phyloP scores from a whole-genome alignment of 2,329 filamentous ascomycete genomes.

The Dothiorella sarmentorum region DNA sequence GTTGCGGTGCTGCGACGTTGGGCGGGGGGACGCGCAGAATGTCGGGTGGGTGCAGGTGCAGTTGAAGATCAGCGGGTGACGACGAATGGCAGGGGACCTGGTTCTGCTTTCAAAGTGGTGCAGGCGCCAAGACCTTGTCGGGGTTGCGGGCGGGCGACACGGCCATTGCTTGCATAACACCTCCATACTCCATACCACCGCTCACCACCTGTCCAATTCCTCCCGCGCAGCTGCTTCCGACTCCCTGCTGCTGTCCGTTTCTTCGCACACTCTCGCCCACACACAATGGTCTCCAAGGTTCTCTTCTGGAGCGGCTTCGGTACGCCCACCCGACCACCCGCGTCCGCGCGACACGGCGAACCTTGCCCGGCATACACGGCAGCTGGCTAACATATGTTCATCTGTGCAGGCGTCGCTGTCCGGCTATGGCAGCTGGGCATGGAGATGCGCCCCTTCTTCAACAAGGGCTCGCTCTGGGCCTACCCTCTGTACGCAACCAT shows the following conservation, averaged over 20 bases:
- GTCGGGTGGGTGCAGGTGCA: not conserved
- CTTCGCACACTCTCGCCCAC: not conserved
- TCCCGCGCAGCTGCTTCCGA: not conserved
- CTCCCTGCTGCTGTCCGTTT: not conserved
- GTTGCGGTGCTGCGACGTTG: constrained; percentile 6
- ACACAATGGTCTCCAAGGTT: constrained; percentile 55
- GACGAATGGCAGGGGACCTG: constrained; percentile 4
- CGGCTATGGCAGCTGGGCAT: constrained; percentile 97
- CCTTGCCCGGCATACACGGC: constrained; percentile 20
- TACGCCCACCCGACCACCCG: constrained; percentile 47
- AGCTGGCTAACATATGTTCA: constrained; percentile 21
- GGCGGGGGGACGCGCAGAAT: not conserved
- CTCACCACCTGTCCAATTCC: not conserved
- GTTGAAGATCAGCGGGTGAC: too few species aligned
- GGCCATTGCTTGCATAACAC: not conserved
- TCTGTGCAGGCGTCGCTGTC: constrained; percentile 72
- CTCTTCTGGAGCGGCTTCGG: constrained; percentile 90
- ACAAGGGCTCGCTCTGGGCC: constrained; percentile 77
- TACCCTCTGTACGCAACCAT: constrained; percentile 86
- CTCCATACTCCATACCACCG: constrained; percentile 3
- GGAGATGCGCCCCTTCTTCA: constrained; percentile 95
- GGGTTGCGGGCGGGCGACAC: not conserved
- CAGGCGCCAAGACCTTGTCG: constrained; percentile 5
- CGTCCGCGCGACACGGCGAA: constrained; percentile 15
- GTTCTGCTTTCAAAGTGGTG: not conserved